A percentile compares a stretch with the other conserved stretches of the same genome.
Conservation (phyloP, 2,329 filamentous ascomycete genomes). For the Sporothrix protearum region DNA sequence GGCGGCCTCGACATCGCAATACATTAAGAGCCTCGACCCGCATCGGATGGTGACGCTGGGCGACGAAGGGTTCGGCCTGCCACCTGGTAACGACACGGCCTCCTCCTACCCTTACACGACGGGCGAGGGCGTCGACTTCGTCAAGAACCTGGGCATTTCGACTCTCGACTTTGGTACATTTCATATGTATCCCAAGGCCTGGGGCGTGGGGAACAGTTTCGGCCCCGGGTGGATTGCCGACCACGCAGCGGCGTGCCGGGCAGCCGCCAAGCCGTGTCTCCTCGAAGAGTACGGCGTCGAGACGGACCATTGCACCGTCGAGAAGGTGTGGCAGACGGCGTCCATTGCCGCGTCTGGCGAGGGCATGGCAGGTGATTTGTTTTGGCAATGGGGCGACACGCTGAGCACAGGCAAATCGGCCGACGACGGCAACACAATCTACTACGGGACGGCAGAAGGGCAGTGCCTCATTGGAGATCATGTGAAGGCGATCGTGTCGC, state of each 20-base stretch:
- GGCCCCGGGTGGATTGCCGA: conserved; percentile 38
- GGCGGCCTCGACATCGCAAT: conserved; percentile 54
- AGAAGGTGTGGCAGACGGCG: conserved; percentile 35
- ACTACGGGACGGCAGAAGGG: conserved; percentile 41
- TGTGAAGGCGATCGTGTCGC: conserved; percentile 36
- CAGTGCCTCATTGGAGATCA: conserved; percentile 46
- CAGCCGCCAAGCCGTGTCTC: conserved; percentile 41
- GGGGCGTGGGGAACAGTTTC: conserved; percentile 37
- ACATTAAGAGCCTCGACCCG: conserved; percentile 59
- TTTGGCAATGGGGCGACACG: conserved; percentile 43
- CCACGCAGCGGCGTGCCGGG: conserved; percentile 40
- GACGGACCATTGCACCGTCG: conserved; percentile 30
- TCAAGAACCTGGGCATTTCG: conserved; percentile 46
- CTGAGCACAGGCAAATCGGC: conserved; percentile 41
- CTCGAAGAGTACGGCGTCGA: conserved; percentile 39
- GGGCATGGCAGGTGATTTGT: conserved; percentile 39
- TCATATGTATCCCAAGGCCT: conserved; percentile 38
- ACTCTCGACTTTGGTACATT: conserved; percentile 51
- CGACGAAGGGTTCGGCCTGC: conserved; percentile 46
- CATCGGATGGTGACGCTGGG: conserved; percentile 61
- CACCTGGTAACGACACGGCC: conserved; percentile 23
- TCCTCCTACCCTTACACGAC: conserved; percentile 38
- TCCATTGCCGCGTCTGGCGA: conserved; percentile 33
- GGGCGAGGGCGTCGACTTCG: conserved; percentile 49
- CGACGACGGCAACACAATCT: conserved; percentile 46